These are phyloP conservation scores for Sordariomycetes sp. DNA, from an alignment of 2,329 filamentous ascomycete species.

Conservation along the genomic window DNA sequence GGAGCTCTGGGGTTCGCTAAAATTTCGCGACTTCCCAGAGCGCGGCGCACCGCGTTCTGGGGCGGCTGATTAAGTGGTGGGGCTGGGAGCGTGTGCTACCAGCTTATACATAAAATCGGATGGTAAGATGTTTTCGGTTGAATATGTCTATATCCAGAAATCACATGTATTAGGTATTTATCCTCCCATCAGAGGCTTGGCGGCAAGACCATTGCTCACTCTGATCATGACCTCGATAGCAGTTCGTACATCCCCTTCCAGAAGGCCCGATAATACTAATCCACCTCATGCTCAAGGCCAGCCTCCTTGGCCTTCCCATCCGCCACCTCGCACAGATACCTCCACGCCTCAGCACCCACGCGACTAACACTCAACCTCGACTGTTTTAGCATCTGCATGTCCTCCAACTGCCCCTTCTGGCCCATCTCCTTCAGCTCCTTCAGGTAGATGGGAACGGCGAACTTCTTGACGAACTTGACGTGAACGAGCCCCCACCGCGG, in stretches of 20 bases:
- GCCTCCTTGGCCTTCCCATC: constrained; percentile 27
- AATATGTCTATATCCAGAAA: too few relatives aligned
- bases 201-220: too few relatives aligned
- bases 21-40: not conserved
- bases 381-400: constrained; percentile 77
- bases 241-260: not conserved
- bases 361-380: constrained; percentile 71
- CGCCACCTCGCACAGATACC: constrained; percentile 44
- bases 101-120: too few relatives aligned
- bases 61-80: not conserved
- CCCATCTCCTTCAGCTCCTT: constrained; percentile 59
- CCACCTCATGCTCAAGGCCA: constrained; percentile 23
- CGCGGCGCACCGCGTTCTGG: not conserved
- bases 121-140: too few relatives aligned
- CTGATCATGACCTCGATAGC: too few relatives aligned
- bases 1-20: not conserved
- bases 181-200: not conserved
- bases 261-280: not conserved
- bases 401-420: constrained; percentile 43
- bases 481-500: constrained; percentile 77
- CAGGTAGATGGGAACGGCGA: constrained; percentile 59
- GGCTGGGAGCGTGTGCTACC: not conserved
- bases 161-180: too few relatives aligned
- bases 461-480: constrained; percentile 78
- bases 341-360: constrained; percentile 55